phyloP scores from a whole-genome alignment of 2,329 filamentous ascomycete species.

The Biscogniauxia marginata region DNA sequence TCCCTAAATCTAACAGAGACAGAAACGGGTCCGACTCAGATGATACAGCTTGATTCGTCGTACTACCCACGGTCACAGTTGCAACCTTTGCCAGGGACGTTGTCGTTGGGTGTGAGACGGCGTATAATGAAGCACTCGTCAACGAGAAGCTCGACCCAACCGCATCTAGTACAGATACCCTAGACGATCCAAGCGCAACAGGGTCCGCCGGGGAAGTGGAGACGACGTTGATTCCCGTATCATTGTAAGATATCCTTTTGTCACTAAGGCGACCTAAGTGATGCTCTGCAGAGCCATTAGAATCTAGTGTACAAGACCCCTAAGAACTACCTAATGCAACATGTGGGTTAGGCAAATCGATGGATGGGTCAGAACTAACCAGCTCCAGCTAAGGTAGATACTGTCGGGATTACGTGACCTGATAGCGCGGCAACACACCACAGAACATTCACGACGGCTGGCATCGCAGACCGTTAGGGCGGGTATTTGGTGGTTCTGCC shows the following conservation, averaged over 20 bases:
- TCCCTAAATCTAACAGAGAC: constrained; percentile 16
- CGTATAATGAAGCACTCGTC: constrained; percentile 9
- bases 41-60: constrained; percentile 4
- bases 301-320: neutral
- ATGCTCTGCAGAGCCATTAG: constrained; percentile 17
- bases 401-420: neutral
- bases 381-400: neutral
- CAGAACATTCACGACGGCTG: neutral
- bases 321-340: neutral
- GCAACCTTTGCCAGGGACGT: constrained; percentile 5
- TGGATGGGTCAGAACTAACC: neutral
- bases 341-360: neutral
- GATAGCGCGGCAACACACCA: constrained; percentile 1
- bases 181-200: neutral
- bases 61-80: constrained; percentile 1
- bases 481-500: neutral
- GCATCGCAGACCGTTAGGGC: neutral
- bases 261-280: constrained; percentile 13
- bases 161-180: constrained; percentile 7
- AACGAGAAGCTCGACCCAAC: constrained; percentile 7
- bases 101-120: constrained; percentile 5
- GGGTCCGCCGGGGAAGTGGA: constrained; percentile 4
- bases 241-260: constrained; percentile 15
- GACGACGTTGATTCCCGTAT: constrained; percentile 11
- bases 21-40: constrained; percentile 5